These are phyloP conservation scores for Claviceps sorghi DNA, from an alignment of 2,329 filamentous ascomycete genomes.

Conservation along the genomic window DNA sequence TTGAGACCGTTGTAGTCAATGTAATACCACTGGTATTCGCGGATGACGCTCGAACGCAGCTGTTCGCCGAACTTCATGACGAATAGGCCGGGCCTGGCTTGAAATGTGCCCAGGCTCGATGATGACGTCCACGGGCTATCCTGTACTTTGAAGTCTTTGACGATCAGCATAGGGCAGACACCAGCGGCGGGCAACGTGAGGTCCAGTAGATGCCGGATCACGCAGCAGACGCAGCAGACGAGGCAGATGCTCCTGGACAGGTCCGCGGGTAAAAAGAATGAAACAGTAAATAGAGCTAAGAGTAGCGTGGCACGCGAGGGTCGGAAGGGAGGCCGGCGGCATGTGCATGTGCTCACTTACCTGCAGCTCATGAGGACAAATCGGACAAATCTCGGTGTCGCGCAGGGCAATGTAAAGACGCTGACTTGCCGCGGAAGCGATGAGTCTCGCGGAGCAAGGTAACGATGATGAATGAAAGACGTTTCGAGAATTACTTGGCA, in stretches of 20 bases:
- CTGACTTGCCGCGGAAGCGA: background rate
- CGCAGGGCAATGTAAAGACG: background rate
- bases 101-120: constrained; percentile 18
- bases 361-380: background rate
- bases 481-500: background rate
- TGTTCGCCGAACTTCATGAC: constrained; percentile 89
- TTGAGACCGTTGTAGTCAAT: constrained; percentile 96
- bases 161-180: constrained; percentile 33
- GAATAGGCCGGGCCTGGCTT: constrained; percentile 35
- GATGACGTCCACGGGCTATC: constrained; percentile 27
- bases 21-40: constrained; percentile 96
- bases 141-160: constrained; percentile 33
- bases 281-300: background rate
- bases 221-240: background rate
- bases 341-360: background rate
- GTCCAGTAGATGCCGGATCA: background rate
- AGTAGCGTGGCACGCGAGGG: background rate
- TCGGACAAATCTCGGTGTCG: background rate
- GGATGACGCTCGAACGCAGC: constrained; percentile 86
- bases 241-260: background rate
- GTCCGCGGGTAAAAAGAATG: background rate
- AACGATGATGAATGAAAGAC: background rate
- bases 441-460: background rate
- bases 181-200: constrained; percentile 1
- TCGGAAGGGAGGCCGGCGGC: background rate